Evolutionary conservation across 805 yeast species (phyloP).

Genomic region (Lachancea sp.): DNA sequence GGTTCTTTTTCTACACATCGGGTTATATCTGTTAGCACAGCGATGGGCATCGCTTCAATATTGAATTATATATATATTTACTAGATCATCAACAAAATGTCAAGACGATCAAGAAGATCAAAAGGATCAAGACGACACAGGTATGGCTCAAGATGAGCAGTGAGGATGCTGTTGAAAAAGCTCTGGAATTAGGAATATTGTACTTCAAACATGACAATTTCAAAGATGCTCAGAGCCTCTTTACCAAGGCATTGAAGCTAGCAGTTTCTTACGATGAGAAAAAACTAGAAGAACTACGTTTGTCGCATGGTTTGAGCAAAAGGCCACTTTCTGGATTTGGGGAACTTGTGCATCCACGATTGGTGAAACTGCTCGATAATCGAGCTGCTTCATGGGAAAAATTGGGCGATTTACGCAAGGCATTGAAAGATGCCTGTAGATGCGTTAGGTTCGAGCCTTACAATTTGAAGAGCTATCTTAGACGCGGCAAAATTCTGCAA

Average conservation of each 20-base stretch:
- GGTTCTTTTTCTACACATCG: too few relatives aligned
- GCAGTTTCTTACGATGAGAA: constrained; percentile 21
- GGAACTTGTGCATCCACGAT: constrained; percentile 24
- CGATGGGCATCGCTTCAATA: too few relatives aligned
- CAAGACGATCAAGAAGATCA: too few relatives aligned
- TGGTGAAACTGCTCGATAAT: constrained; percentile 23
- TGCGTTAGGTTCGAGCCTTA: constrained; percentile 24
- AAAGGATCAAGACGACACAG: neutral
- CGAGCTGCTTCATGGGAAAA: constrained; percentile 27
- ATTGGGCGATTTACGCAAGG: constrained; percentile 19
- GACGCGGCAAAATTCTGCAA: constrained; percentile 25
- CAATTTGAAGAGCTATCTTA: constrained; percentile 24
- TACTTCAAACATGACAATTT: constrained; percentile 24
- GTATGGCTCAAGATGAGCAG: constrained; percentile 1
- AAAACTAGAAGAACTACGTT: constrained; percentile 14
- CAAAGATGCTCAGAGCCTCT: constrained; percentile 23
- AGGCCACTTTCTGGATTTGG: constrained; percentile 8
- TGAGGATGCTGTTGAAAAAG: constrained; percentile 23
- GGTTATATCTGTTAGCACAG: too few relatives aligned
- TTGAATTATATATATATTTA: too few relatives aligned
- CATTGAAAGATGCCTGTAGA: constrained; percentile 16
- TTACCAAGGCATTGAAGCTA: constrained; percentile 23
- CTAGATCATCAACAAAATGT: too few relatives aligned
- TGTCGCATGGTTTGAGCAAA: constrained; percentile 10
- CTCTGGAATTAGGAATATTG: constrained; percentile 24